A percentile compares a stretch with the other conserved stretches of the same genome.
Conservation (phyloP, 1,284 basidiomycete genomes). For the Amylostereum areolatum region DNA sequence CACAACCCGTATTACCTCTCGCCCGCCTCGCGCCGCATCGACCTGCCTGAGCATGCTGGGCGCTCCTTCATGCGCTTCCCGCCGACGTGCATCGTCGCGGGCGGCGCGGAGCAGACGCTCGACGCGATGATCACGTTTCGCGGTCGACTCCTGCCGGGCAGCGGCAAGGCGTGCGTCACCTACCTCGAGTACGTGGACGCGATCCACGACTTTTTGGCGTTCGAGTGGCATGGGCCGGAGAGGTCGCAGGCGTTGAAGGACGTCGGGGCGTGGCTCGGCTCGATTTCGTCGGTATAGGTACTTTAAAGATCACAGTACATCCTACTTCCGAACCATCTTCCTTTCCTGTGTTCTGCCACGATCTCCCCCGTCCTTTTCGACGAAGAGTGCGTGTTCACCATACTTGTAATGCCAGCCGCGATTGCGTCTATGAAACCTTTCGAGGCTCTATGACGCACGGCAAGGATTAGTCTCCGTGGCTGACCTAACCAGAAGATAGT, state of each 20-base stretch:
- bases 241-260: slow-evolving; percentile 36
- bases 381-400: too few species aligned
- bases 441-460: too few species aligned
- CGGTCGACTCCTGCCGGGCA: slow-evolving; percentile 29
- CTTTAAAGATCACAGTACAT: not conserved
- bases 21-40: slow-evolving; percentile 43
- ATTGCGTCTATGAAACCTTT: too few species aligned
- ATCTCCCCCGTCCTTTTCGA: too few species aligned
- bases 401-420: too few species aligned
- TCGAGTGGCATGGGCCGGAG: slow-evolving; percentile 52
- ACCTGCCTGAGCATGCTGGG: slow-evolving; percentile 21
- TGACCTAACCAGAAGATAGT: too few species aligned
- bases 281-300: too few species aligned
- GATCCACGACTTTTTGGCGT: slow-evolving; percentile 46
- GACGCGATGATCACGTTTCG: slow-evolving; percentile 35
- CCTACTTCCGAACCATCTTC: too few species aligned
- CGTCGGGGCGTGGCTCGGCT: slow-evolving; percentile 45
- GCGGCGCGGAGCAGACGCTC: slow-evolving; percentile 45
- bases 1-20: slow-evolving; percentile 48
- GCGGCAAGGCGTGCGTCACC: slow-evolving; percentile 38
- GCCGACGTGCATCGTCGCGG: slow-evolving; percentile 45
- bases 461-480: too few species aligned
- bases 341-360: too few species aligned
- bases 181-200: slow-evolving; percentile 47
- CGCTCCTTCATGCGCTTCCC: slow-evolving; percentile 49